Percentiles rank a stretch among this genome's conserved stretches.
Conservation (phyloP, 345 rosid species). For the Boechera retrofracta region DNA sequence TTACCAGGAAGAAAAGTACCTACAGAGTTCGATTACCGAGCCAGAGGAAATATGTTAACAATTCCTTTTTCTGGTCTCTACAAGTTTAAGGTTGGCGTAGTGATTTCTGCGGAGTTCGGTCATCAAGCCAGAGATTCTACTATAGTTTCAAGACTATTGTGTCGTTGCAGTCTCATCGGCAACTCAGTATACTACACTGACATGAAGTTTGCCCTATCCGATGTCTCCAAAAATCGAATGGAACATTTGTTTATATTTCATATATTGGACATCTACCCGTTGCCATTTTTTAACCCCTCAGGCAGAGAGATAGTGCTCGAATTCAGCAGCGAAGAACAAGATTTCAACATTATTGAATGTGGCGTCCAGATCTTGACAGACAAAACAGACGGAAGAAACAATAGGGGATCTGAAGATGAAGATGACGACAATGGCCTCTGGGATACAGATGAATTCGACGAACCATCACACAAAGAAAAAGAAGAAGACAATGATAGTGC, state of each 20-base stretch:
- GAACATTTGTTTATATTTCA: not conserved
- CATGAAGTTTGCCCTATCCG: not conserved
- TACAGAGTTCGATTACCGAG: not conserved
- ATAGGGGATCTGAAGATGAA: not conserved
- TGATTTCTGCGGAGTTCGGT: not conserved
- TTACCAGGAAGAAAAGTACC: not conserved
- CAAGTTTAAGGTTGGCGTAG: not conserved
- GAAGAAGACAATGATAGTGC: not conserved
- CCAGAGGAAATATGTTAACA: not conserved
- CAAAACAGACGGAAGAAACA: not conserved
- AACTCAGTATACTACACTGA: not conserved
- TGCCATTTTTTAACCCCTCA: not conserved
- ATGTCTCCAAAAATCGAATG: not conserved
- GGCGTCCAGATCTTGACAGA: not conserved
- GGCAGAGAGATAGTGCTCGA: not conserved
- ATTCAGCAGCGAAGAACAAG: not conserved
- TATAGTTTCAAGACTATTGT: not conserved
- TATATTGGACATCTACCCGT: too few relatives aligned
- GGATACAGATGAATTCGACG: not conserved
- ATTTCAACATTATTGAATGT: not conserved
- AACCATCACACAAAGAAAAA: not conserved
- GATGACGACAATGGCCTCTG: not conserved
- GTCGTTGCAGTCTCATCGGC: not conserved
- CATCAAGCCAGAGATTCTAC: not conserved
- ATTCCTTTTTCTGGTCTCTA: not conserved